Conservation (phyloP, 2,329 filamentous ascomycete genomes). For the Pseudocercospora macadamiae region DNA sequence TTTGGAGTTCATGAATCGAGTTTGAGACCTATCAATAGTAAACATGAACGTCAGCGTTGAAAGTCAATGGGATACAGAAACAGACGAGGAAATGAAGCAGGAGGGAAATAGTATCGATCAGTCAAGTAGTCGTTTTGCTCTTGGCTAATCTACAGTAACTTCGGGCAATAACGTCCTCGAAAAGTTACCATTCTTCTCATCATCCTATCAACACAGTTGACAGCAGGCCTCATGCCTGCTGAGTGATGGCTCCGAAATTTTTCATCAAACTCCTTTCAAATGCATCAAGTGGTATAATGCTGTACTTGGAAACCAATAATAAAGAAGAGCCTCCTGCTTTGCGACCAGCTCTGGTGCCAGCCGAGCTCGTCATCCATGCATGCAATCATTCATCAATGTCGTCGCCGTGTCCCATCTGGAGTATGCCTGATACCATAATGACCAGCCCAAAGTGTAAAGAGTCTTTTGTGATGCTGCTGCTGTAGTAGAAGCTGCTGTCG, state of each 20-base stretch:
- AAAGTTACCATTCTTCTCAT: background rate
- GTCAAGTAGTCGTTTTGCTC: background rate
- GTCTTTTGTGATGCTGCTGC: no score
- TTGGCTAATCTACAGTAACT: constrained; percentile 1
- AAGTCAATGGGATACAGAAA: no score
- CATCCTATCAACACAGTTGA: constrained; percentile 1
- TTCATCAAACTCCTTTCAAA: constrained; percentile 12
- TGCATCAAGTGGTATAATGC: constrained; percentile 24
- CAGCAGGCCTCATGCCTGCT: background rate
- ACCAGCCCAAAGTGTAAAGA: background rate
- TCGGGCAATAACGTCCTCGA: background rate
- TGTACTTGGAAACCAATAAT: background rate
- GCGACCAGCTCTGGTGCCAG: constrained; percentile 11
- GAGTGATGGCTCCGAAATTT: background rate
- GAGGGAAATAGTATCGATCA: no score
- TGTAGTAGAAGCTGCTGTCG: constrained; percentile 1
- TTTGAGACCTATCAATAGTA: no score
- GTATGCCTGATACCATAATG: constrained; percentile 8
- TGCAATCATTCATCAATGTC: constrained; percentile 9
- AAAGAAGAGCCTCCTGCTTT: background rate
- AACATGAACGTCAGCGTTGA: background rate
- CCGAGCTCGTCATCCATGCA: constrained; percentile 19
- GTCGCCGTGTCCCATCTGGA: constrained; percentile 6
- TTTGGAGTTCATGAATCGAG: no score
- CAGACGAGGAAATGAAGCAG: no score